Percentiles rank a stretch among this genome's conserved stretches.
phyloP scores from a whole-genome alignment of 768 basidiomycete species.

The Kwoniella bestiolae region DNA sequence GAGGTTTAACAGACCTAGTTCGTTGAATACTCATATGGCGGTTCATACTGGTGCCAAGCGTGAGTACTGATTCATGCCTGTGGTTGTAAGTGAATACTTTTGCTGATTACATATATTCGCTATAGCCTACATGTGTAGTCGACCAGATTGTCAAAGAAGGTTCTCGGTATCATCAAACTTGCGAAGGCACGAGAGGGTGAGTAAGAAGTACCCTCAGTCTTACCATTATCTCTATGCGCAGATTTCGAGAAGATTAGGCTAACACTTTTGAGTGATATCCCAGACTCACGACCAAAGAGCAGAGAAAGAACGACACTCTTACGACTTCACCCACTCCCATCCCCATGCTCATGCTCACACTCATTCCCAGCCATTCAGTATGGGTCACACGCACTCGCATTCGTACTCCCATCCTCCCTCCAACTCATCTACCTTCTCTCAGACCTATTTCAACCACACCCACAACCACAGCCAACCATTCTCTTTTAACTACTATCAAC shows the following conservation, averaged over 20 bases:
- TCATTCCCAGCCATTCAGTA: neutral
- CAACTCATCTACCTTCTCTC: neutral
- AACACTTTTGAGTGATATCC: neutral
- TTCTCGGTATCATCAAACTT: slow-evolving; percentile 55
- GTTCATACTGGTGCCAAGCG: slow-evolving; percentile 56
- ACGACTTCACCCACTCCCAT: neutral
- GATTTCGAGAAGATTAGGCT: neutral
- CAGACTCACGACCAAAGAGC: slow-evolving; percentile 18
- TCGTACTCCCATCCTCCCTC: neutral
- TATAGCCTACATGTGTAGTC: slow-evolving; percentile 37
- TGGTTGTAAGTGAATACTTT: slow-evolving; percentile 16
- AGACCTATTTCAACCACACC: no score
- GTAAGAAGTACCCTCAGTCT: neutral
- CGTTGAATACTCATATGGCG: slow-evolving; percentile 52
- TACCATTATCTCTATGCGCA: no score
- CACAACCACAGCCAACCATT: neutral
- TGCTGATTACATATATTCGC: neutral
- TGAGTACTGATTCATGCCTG: slow-evolving; percentile 12
- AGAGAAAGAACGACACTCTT: neutral
- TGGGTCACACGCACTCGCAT: neutral
- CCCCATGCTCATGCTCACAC: neutral
- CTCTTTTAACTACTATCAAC: slow-evolving; percentile 1
- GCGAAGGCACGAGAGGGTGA: slow-evolving; percentile 49
- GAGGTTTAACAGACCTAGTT: slow-evolving; percentile 51
- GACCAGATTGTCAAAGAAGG: slow-evolving; percentile 39